phyloP scores from a whole-genome alignment of 345 rosid genomes.

The Rhodamnia argentea region DNA sequence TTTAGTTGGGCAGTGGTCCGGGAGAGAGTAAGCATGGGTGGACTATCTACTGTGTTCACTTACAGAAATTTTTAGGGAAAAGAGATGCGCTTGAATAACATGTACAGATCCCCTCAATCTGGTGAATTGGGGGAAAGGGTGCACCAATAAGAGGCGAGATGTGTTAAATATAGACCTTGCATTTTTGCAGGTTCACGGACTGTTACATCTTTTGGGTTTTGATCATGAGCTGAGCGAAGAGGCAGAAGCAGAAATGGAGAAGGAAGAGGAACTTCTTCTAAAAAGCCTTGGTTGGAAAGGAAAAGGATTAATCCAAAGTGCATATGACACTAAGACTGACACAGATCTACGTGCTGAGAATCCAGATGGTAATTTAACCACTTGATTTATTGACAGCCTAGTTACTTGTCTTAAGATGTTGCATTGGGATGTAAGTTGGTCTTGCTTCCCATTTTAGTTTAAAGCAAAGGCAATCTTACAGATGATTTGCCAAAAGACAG shows the following conservation, averaged over 20 bases:
- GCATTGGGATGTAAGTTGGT: neutral
- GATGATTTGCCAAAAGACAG: slow-evolving; percentile 60
- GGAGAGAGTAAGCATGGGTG: neutral
- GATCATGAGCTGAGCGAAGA: slow-evolving; percentile 93
- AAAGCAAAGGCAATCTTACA: slow-evolving; percentile 22
- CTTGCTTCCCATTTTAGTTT: neutral
- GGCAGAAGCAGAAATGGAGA: slow-evolving; percentile 95
- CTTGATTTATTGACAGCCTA: neutral
- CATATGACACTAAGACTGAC: slow-evolving; percentile 38
- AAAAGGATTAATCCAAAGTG: slow-evolving; percentile 86
- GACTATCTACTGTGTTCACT: neutral
- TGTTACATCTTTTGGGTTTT: slow-evolving; percentile 86
- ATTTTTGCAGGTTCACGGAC: slow-evolving; percentile 71
- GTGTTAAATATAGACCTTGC: neutral
- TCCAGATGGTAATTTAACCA: slow-evolving; percentile 44
- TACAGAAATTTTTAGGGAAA: neutral
- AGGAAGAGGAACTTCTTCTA: slow-evolving; percentile 66
- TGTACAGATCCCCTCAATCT: neutral
- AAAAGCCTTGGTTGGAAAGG: slow-evolving; percentile 92
- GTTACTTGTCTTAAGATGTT: neutral
- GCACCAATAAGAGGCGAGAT: neutral
- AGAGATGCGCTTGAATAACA: neutral
- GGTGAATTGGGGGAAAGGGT: neutral
- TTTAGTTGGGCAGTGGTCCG: neutral
- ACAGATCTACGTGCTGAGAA: slow-evolving; percentile 23